Percentiles rank a stretch among this genome's conserved stretches.
phyloP scores from a whole-genome alignment of 192 early-diverging fungal species.

The Dissophora ornata region DNA sequence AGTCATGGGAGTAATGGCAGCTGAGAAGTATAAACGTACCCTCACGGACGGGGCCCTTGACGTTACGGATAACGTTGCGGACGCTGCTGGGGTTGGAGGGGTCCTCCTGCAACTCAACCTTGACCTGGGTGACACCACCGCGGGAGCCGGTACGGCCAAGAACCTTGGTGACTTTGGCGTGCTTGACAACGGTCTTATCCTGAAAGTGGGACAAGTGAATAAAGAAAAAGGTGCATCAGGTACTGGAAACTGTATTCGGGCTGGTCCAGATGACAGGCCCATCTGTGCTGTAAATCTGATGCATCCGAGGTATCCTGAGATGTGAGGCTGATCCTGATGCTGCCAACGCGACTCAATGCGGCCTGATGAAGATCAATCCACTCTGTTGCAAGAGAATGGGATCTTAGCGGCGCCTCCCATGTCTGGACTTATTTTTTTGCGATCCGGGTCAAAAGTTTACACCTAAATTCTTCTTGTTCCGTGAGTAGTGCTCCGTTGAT shows the following conservation, averaged over 20 bases:
- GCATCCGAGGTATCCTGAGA: too few relatives aligned
- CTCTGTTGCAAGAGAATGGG: too few relatives aligned
- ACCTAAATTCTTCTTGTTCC: too few relatives aligned
- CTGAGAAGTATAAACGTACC: constrained; percentile 48
- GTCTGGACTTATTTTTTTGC: too few relatives aligned
- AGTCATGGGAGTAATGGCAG: too few relatives aligned
- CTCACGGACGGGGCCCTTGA: constrained; percentile 99
- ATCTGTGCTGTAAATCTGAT: too few relatives aligned
- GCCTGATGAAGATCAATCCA: too few relatives aligned
- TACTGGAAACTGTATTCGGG: not conserved
- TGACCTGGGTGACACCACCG: constrained; percentile 99
- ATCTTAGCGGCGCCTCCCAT: too few relatives aligned
- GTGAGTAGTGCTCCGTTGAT: too few relatives aligned
- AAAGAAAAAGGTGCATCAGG: not conserved
- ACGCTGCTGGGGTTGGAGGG: constrained; percentile 61
- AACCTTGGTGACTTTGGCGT: constrained; percentile 95
- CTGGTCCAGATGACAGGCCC: not conserved
- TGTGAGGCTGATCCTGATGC: too few relatives aligned
- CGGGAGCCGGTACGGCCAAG: constrained; percentile 99
- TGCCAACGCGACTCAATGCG: too few relatives aligned
- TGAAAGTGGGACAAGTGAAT: constrained; percentile 1
- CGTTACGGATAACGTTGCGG: constrained; percentile 99
- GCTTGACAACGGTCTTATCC: constrained; percentile 75
- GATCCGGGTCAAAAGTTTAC: too few relatives aligned
- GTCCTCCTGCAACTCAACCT: constrained; percentile 99